Base-by-base conservation (phyloP, 768 basidiomycete species). In the Lyophyllum decastes region DNA sequence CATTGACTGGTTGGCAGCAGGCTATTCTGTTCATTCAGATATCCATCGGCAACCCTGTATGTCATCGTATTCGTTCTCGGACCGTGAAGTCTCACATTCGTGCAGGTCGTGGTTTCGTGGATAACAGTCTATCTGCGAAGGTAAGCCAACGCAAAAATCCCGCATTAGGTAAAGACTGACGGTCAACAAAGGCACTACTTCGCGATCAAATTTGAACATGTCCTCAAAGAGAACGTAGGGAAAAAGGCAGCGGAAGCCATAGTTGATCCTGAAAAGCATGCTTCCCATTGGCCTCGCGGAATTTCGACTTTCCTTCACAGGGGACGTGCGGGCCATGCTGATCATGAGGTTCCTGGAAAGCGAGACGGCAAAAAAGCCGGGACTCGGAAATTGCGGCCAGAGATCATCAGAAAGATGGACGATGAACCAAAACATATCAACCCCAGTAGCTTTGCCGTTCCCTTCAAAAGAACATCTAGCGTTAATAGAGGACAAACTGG, bases 361-460 rank as follows among this genome's bases (percentile, higher is more conserved):
- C 52, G 57, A 12, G 45, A 61, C 10, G 49, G 50, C 48, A 62
- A 70, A 30, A 61, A 64, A 10, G 65, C 70, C 17, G 62, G 68
- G 19, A 68, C 71, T 34, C 73, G 70, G 24, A 80, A 73, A 48
- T 55, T 94, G 5, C 73, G 82, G 49, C 76, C 88, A 22, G 85
- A 91, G 52, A 92, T 93, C 90, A 92, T 94, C 55, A 81, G 84
- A 26, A 78, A 90, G 49, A 80, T 89, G 76, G 83, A 90, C 57
- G 81, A 80, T 47, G 81, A 84, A 0, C 89, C 88, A 8, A 84
- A 83, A 66, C 83, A 81, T 1, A 78, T 93, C 24, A 82, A 92
- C 65, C 91, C 91, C 2, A 92, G 83, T 62, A 90, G 91, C 4
- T 84, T 79, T 58, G 78, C 76, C 9, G 64, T 69, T 2, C 71